phyloP scores from a whole-genome alignment of 106 monocot species.

The Ottelia alismoides region DNA sequence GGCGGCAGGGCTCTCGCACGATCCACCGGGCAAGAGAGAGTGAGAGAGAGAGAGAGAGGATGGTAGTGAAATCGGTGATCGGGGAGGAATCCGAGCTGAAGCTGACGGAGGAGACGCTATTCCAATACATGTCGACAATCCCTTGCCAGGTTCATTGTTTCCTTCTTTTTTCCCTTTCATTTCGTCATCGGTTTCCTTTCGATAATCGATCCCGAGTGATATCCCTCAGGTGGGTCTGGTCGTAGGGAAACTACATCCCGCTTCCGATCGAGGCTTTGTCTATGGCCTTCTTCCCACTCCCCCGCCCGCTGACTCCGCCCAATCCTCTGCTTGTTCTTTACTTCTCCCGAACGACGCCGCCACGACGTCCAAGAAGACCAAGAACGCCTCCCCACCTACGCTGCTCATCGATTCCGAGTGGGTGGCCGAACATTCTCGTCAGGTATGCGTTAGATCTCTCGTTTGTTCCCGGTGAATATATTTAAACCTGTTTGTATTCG shows the following conservation, averaged over 20 bases:
- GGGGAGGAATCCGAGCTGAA: constrained; percentile 69
- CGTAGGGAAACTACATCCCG: constrained; percentile 39
- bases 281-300: constrained; percentile 83
- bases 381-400: constrained; percentile 2
- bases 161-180: too few species aligned
- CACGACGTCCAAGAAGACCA: constrained; percentile 12
- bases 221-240: constrained; percentile 65
- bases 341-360: too few species aligned
- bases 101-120: constrained; percentile 53
- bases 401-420: constrained; percentile 69
- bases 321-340: constrained; percentile 51
- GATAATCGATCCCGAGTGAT: too few species aligned
- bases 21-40: too few species aligned
- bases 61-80: constrained; percentile 67
- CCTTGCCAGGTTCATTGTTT: too few species aligned
- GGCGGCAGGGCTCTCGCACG: too few species aligned
- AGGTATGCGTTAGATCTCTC: too few species aligned
- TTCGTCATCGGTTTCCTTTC: too few species aligned
- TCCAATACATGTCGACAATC: constrained; percentile 3
- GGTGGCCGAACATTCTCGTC: constrained; percentile 88
- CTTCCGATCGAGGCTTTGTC: constrained; percentile 43
- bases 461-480: too few species aligned
- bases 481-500: too few species aligned
- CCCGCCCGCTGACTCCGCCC: constrained; percentile 63
- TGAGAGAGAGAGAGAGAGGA: not conserved